Evolutionary conservation across 192 early-diverging fungal genomes (phyloP).

Genomic region (Backusella macrospora): DNA sequence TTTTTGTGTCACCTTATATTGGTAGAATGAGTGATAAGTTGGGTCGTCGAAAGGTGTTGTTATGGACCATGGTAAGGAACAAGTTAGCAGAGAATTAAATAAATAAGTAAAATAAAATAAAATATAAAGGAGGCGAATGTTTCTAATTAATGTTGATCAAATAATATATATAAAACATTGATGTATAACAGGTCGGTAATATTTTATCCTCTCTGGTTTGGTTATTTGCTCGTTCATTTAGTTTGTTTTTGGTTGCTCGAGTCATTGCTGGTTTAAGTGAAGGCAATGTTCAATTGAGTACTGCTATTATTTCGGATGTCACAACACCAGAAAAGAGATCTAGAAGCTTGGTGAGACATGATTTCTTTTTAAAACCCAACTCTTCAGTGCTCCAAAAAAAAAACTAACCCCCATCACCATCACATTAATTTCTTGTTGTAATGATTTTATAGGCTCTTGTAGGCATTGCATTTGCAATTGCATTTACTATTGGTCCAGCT

Average conservation of each 20-base stretch:
- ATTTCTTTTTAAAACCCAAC: background rate
- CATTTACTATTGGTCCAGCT: slow-evolving; percentile 94
- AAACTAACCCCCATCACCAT: too few relatives aligned
- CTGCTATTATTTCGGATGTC: slow-evolving; percentile 94
- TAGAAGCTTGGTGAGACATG: slow-evolving; percentile 64
- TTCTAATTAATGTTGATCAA: background rate
- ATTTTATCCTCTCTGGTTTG: slow-evolving; percentile 87
- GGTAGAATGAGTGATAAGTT: slow-evolving; percentile 77
- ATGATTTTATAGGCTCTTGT: slow-evolving; percentile 74
- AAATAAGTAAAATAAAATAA: background rate
- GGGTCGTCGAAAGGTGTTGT: slow-evolving; percentile 80
- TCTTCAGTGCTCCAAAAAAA: background rate
- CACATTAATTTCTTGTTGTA: background rate
- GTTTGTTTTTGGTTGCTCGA: slow-evolving; percentile 80
- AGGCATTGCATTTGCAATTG: slow-evolving; percentile 95
- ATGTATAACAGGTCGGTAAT: slow-evolving; percentile 74
- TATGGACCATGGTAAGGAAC: slow-evolving; percentile 78
- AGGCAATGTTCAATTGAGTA: slow-evolving; percentile 96
- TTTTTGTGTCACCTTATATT: slow-evolving; percentile 82
- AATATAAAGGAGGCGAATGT: background rate
- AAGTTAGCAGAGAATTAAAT: background rate
- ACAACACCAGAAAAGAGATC: slow-evolving; percentile 79
- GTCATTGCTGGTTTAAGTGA: slow-evolving; percentile 94
- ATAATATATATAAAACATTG: background rate
- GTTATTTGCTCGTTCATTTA: slow-evolving; percentile 85